A percentile compares a stretch with the other conserved stretches of the same genome.
phyloP scores from a whole-genome alignment of 2,329 filamentous ascomycete genomes.

The Colletotrichum spaethianum region DNA sequence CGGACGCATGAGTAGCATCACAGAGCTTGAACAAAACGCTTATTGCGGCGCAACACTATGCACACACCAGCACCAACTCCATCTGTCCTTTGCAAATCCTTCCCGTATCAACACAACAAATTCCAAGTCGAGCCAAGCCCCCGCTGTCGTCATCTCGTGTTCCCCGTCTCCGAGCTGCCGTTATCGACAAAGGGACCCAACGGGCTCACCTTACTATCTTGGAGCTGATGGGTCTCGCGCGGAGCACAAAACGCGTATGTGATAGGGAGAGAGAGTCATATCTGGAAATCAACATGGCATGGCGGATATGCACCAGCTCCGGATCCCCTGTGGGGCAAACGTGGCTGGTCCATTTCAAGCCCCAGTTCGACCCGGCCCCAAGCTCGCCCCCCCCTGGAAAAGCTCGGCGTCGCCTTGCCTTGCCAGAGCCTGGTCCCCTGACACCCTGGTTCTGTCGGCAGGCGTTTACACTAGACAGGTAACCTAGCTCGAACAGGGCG shows the following conservation, averaged over 20 bases:
- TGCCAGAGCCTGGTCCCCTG: neutral
- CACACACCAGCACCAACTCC: neutral
- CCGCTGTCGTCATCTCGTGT: slow-evolving; percentile 16
- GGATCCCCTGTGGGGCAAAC: slow-evolving; percentile 20
- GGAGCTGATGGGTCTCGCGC: slow-evolving; percentile 16
- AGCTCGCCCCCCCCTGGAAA: neutral
- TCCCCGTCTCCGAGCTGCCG: neutral
- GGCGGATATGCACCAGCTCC: slow-evolving; percentile 10
- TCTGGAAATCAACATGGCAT: slow-evolving; percentile 7
- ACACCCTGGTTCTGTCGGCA: slow-evolving; percentile 1
- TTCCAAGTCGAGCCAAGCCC: neutral
- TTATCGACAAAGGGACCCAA: slow-evolving; percentile 12
- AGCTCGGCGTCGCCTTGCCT: slow-evolving; percentile 21
- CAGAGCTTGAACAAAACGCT: neutral
- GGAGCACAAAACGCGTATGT: slow-evolving; percentile 6
- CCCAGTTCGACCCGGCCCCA: slow-evolving; percentile 3
- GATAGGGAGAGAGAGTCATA: slow-evolving; percentile 2
- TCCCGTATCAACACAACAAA: neutral
- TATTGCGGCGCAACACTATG: neutral
- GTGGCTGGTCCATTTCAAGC: slow-evolving; percentile 25
- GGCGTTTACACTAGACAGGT: no score
- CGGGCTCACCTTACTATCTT: slow-evolving; percentile 14
- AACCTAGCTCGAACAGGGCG: slow-evolving; percentile 19
- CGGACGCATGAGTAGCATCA: neutral
- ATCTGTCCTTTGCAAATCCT: slow-evolving; percentile 7